Evolutionary conservation across 1,139 yeast species (phyloP).

Genomic region (Candida sp.): DNA sequence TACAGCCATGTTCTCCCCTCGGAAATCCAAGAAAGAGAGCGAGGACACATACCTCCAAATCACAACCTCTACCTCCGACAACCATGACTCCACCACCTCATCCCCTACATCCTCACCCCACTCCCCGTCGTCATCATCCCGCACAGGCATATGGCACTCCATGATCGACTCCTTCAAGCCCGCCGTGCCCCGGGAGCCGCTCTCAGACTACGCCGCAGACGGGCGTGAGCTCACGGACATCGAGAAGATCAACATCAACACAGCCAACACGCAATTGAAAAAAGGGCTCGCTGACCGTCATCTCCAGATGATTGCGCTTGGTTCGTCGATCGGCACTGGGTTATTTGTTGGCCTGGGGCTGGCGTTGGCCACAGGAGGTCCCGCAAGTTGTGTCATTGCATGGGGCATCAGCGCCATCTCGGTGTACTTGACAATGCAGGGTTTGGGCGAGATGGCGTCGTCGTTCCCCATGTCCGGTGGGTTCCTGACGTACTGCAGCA

Average conservation of each 20-base stretch:
- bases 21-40: conserved; percentile 7
- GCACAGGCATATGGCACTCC: conserved; percentile 25
- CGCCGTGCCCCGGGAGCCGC: conserved; percentile 20
- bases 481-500: conserved; percentile 40
- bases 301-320: conserved; percentile 74
- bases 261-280: conserved; percentile 44
- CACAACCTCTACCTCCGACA: conserved; percentile 2
- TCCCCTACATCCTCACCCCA: too few relatives aligned
- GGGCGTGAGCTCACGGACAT: conserved; percentile 31
- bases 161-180: conserved; percentile 41
- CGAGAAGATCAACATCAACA: conserved; percentile 37
- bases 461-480: conserved; percentile 47
- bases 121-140: not conserved
- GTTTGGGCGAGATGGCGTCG: conserved; percentile 42
- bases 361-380: conserved; percentile 60
- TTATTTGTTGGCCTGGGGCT: conserved; percentile 35
- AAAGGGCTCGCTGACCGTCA: conserved; percentile 39
- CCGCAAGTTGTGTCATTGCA: conserved; percentile 66
- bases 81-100: not conserved
- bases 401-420: conserved; percentile 35
- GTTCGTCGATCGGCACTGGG: conserved; percentile 80
- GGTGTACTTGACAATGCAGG: conserved; percentile 41
- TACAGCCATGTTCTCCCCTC: not conserved
- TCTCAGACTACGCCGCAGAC: conserved; percentile 17
- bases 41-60: conserved; percentile 2